These are phyloP conservation scores for Arabidopsis suecica DNA, from an alignment of 345 rosid species.

Conservation along the genomic window DNA sequence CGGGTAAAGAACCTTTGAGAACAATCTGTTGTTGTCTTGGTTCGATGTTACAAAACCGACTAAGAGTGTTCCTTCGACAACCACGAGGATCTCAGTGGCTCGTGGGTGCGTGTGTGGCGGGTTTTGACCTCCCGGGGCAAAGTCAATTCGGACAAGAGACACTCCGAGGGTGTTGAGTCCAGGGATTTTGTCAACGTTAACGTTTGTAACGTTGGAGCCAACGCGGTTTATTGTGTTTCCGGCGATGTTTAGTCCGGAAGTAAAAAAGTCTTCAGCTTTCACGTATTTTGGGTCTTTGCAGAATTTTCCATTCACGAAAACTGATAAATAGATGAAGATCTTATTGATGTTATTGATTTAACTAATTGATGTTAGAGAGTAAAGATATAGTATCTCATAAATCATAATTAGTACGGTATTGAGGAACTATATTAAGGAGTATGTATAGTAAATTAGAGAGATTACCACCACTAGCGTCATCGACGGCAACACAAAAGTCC, in stretches of 20 bases:
- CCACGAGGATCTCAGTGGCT: constrained; percentile 46
- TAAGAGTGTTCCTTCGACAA: constrained; percentile 47
- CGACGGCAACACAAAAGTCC: constrained; percentile 50
- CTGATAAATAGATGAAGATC: constrained; percentile 24
- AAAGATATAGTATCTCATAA: not conserved
- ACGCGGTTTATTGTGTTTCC: constrained; percentile 41
- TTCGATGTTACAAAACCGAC: constrained; percentile 51
- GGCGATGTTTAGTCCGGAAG: constrained; percentile 43
- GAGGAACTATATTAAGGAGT: not conserved
- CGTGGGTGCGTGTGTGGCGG: constrained; percentile 52
- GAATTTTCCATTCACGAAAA: constrained; percentile 50
- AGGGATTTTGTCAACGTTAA: constrained; percentile 40
- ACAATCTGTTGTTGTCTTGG: constrained; percentile 48
- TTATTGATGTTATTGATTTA: not conserved
- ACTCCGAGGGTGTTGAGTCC: constrained; percentile 50
- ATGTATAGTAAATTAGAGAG: not conserved
- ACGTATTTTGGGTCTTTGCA: constrained; percentile 48
- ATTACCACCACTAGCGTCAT: constrained; percentile 43
- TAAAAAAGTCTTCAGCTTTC: constrained; percentile 43
- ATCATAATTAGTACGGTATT: constrained; percentile 8
- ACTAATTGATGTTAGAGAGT: not conserved
- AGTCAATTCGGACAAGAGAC: constrained; percentile 47
- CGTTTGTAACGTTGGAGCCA: constrained; percentile 49
- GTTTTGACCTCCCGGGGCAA: constrained; percentile 48
- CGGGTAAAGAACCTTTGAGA: constrained; percentile 53